Evolutionary conservation across 2,329 filamentous ascomycete species (phyloP), one percentile per base, ranked within the genome.

Genomic region (Cadophora sp.): DNA sequence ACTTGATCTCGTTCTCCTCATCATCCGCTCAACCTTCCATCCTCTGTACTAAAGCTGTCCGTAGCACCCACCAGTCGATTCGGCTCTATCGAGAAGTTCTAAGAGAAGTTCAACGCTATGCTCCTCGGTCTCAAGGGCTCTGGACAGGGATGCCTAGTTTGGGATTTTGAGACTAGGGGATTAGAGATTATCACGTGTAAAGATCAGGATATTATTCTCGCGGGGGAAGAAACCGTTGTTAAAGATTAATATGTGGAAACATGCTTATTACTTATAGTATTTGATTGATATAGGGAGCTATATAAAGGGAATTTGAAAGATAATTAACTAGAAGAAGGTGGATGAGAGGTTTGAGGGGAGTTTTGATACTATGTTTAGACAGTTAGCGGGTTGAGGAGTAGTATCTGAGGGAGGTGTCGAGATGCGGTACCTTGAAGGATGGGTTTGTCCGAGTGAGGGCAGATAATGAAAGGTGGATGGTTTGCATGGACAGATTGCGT

Each of bases 171-270:
- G n/a, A n/a, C n/a, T n/a, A n/a, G n/a, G n/a, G n/a, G n/a, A n/a
- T 78, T 97, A 71, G 85, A 88, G 66, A 92, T 97, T 71, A 83
- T 91, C 9, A 93, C 90, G 0, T 94, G 91, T n/a, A 93, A 93
- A 78, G 93, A 97, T 77, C 93, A 97, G 81, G 93, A 96, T 76
- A 89, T 90, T 0, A 85, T 93, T 4, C 85, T 89, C 73, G 82
- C 82, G 18, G 84, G n/a, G 86, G 4, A 86, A 89, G 71, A 84
- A 87, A 20, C 90, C 90, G 9, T 81, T 97, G 22, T 83, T 94
- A 50, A 93, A 92, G 0, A 84, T 97, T 1, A 93, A 97, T 78
- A 95, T 96, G 87, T 96, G 93, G 93, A 93, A 97, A 81, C 93
- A 97, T 81, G 93, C 93, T 0, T 97, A 96, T 77, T 97, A 97